Evolutionary conservation across 345 rosid genomes (phyloP), one percentile per base, ranked within the genome.

Genomic region (Euclidium syriacum): DNA sequence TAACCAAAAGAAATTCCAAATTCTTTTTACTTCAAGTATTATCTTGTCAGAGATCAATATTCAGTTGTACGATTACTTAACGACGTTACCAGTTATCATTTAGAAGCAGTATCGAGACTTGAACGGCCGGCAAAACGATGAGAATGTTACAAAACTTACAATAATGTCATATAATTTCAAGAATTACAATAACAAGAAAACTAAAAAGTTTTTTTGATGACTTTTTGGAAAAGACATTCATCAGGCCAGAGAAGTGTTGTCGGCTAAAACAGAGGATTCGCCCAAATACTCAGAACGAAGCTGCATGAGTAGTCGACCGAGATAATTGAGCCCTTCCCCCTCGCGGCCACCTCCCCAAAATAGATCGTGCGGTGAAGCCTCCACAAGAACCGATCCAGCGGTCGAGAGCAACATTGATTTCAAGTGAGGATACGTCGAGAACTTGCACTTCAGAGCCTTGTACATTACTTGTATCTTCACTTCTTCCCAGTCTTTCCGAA

Each of bases 301-400:
- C 67, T 74, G 92, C 98, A 88, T 88, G 43, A 91, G 80, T 47
- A 88, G 65, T 78, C 98, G 75, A 33, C 98, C 98, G 25, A 91
- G 85, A 74, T 91, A 80, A 74, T 91, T 88, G 22, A 91, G 78
- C 68, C 96, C 96, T 78, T 91, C 98, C 29, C 95, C 98, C 35
- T 91, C 98, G 3, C 96, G 80, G 20, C 98, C 96, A 48, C 98
- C 96, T 14, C 96, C 96, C 98, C 98, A 91, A 49, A 86, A 91
- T 7, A 83, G 90, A 81, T 91, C 90, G 19, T 88, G 95, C 2
- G 96, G 98, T 20, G 96, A 88, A 54, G 98, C 95, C 79, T 88
- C 91, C 35, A 88, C 98, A 9, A 91, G 84, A 42, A 82, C 83
- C 0, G 92, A 86, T 23, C 96, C 95, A 42, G 74, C 84, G 3